A percentile compares a stretch with the other conserved stretches of the same genome.
Conservation (phyloP, 345 rosid species). For the Corchorus capsularis region DNA sequence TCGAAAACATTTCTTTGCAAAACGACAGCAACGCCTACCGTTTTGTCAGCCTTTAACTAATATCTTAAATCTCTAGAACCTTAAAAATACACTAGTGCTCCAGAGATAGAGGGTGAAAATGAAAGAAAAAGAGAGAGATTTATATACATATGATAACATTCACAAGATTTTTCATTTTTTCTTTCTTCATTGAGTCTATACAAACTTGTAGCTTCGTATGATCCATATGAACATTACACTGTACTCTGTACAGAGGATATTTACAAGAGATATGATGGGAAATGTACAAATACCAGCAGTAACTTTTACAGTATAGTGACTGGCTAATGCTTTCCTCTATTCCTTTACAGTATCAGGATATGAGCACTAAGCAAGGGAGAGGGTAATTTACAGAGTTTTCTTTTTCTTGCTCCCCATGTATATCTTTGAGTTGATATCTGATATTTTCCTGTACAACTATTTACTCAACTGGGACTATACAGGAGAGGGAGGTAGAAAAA, state of each 20-base stretch:
- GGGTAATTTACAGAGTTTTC: slow-evolving; percentile 14
- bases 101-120: no score
- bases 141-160: no score
- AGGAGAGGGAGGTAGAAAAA: background rate
- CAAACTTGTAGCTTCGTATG: slow-evolving; percentile 30
- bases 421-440: slow-evolving; percentile 15
- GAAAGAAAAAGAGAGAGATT: no score
- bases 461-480: slow-evolving; percentile 15
- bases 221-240: slow-evolving; percentile 21
- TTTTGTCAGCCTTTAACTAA: background rate
- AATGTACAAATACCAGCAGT: slow-evolving; percentile 21
- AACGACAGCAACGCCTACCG: background rate
- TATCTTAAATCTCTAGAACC: no score
- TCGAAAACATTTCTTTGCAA: background rate
- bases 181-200: slow-evolving; percentile 6
- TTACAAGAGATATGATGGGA: slow-evolving; percentile 13
- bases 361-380: background rate
- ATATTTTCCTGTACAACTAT: slow-evolving; percentile 26
- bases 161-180: no score
- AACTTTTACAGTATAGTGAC: slow-evolving; percentile 8
- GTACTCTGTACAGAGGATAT: slow-evolving; percentile 26
- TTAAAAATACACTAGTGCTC: no score
- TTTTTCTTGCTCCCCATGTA: slow-evolving; percentile 7
- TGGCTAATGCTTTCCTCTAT: slow-evolving; percentile 17
- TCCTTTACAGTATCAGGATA: slow-evolving; percentile 21